phyloP scores from a whole-genome alignment of 768 basidiomycete genomes.

The Rhodosporidiobolus odoratus region DNA sequence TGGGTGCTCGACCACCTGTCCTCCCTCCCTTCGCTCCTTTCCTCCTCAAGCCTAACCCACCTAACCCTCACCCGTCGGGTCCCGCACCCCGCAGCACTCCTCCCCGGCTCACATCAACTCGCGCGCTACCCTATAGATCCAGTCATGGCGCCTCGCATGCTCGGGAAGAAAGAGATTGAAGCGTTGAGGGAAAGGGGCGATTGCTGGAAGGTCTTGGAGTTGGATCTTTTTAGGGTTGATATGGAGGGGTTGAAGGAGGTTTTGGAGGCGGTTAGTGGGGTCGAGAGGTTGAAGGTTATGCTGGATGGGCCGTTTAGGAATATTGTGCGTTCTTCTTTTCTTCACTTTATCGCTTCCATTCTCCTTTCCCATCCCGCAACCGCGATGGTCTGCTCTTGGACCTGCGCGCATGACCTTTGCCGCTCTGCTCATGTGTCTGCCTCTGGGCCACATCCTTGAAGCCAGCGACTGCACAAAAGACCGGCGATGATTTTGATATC shows the following conservation, averaged over 20 bases:
- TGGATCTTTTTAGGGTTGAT: conserved; percentile 22
- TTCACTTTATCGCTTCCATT: too few relatives aligned
- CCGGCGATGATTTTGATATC: background rate
- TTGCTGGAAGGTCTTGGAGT: conserved; percentile 20
- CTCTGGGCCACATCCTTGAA: too few relatives aligned
- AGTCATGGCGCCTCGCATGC: background rate
- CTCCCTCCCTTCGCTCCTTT: conserved; percentile 15
- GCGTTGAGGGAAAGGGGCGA: conserved; percentile 11
- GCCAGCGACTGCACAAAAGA: too few relatives aligned
- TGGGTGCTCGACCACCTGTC: conserved; percentile 32
- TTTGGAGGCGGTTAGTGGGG: conserved; percentile 4
- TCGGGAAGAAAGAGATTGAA: background rate
- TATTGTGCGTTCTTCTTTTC: conserved; percentile 3
- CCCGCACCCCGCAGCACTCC: conserved; percentile 1
- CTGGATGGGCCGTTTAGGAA: conserved; percentile 28
- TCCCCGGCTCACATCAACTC: conserved; percentile 25
- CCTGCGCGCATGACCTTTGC: too few relatives aligned
- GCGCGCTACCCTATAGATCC: conserved; percentile 13
- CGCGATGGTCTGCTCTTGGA: too few relatives aligned
- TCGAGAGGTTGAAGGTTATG: conserved; percentile 13
- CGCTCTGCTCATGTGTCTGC: too few relatives aligned
- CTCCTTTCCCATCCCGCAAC: background rate
- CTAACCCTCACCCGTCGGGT: conserved; percentile 8
- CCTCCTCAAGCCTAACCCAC: background rate
- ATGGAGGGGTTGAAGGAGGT: conserved; percentile 6